These are phyloP conservation scores for Cryptococcus sp. DNA, from an alignment of 1,284 basidiomycete species.

Conservation along the genomic window DNA sequence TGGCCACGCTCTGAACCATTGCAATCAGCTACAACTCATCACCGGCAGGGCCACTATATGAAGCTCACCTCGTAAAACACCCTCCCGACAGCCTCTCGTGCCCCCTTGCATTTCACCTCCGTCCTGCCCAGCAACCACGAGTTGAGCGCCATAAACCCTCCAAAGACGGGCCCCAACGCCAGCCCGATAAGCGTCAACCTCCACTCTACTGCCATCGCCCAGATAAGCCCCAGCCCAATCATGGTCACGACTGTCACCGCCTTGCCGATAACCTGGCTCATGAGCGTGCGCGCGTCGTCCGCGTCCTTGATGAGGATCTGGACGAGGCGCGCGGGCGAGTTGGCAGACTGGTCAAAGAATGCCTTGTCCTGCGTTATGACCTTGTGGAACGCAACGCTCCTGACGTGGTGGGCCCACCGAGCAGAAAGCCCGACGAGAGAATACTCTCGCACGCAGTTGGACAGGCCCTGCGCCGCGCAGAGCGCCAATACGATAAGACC, in stretches of 20 bases:
- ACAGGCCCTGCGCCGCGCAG: slow-evolving; percentile 69
- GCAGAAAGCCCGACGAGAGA: slow-evolving; percentile 71
- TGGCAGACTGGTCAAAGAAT: slow-evolving; percentile 77
- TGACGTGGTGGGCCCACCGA: slow-evolving; percentile 69
- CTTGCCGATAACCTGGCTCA: slow-evolving; percentile 72
- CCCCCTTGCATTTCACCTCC: slow-evolving; percentile 76
- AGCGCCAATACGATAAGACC: slow-evolving; percentile 59
- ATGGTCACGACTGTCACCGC: slow-evolving; percentile 70
- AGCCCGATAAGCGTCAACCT: slow-evolving; percentile 88
- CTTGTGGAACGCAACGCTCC: slow-evolving; percentile 59
- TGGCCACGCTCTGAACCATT: slow-evolving; percentile 63
- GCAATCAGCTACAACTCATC: slow-evolving; percentile 9
- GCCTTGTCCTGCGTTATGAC: slow-evolving; percentile 78
- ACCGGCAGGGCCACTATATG: slow-evolving; percentile 1
- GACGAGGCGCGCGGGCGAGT: slow-evolving; percentile 65
- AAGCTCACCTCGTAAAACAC: slow-evolving; percentile 74
- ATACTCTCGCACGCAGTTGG: slow-evolving; percentile 70
- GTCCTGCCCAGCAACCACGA: slow-evolving; percentile 64
- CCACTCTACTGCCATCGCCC: slow-evolving; percentile 88
- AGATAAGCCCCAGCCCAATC: slow-evolving; percentile 75
- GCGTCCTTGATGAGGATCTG: slow-evolving; percentile 84
- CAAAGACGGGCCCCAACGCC: slow-evolving; percentile 81
- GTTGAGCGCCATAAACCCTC: slow-evolving; percentile 67
- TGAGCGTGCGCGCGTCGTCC: slow-evolving; percentile 78
- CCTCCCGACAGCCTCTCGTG: slow-evolving; percentile 77